phyloP scores from a whole-genome alignment of 208 protist species.

The Trypanosoma cruzi region DNA sequence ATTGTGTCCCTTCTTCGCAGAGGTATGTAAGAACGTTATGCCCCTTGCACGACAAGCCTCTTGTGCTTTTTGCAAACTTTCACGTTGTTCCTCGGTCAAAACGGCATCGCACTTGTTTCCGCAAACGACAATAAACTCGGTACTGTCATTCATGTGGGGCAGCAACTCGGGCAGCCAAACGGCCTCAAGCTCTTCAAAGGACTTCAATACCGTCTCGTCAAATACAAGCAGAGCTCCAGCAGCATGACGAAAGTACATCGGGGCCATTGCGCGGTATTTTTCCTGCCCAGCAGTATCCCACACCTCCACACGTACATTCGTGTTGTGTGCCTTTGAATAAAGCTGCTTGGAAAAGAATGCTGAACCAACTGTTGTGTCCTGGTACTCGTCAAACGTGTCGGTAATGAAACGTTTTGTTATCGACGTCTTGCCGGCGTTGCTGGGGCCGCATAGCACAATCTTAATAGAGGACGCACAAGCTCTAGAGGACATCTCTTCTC shows the following conservation, averaged over 20 bases:
- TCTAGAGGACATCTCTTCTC: background rate
- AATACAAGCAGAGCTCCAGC: slow-evolving; percentile 44
- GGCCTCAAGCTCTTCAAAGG: slow-evolving; percentile 16
- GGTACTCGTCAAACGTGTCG: slow-evolving; percentile 13
- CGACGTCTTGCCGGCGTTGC: slow-evolving; percentile 24
- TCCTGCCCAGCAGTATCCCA: slow-evolving; percentile 57
- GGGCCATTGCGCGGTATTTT: slow-evolving; percentile 42
- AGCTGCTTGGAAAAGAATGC: slow-evolving; percentile 24
- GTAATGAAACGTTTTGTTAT: slow-evolving; percentile 23
- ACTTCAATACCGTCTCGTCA: slow-evolving; percentile 35
- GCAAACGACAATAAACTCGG: slow-evolving; percentile 14
- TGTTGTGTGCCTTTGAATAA: slow-evolving; percentile 5
- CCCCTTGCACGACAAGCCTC: slow-evolving; percentile 11
- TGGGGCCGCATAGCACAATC: slow-evolving; percentile 24
- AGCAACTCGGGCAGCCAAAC: slow-evolving; percentile 21
- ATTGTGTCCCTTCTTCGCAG: slow-evolving; percentile 20
- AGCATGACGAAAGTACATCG: slow-evolving; percentile 48
- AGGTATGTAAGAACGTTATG: slow-evolving; percentile 21
- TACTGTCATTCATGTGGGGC: slow-evolving; percentile 16
- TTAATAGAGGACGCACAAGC: slow-evolving; percentile 12
- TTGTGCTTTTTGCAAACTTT: background rate
- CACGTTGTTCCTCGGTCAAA: background rate
- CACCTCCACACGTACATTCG: slow-evolving; percentile 15
- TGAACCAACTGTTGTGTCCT: slow-evolving; percentile 21
- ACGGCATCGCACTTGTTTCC: slow-evolving; percentile 22